Base-by-base conservation (phyloP, 768 basidiomycete genomes). In the Lenzites betulinus region DNA sequence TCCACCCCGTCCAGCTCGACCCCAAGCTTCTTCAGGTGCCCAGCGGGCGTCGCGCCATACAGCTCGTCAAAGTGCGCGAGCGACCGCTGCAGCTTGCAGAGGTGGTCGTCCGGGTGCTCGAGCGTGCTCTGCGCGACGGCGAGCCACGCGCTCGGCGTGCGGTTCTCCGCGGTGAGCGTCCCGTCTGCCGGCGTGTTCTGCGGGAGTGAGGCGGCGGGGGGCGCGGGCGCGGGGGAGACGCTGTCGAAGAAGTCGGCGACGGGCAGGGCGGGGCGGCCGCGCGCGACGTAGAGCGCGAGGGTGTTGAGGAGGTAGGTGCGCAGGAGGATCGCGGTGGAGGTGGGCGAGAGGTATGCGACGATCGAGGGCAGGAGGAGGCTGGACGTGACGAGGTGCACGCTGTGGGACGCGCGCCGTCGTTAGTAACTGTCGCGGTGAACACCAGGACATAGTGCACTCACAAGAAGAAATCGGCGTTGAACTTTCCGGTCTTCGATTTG, bases 361-460 rank as follows among this genome's bases (percentile, higher is more conserved):
- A 84, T 59, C 1, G 86, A 82, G 0, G 83, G 78, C n/a, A 88
- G 69, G 76, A 89, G 89, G 18, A 87, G 67, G 4, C 81, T 76
- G 7, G 87, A 87, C 0, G 88, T 91, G 42, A 89, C 79, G 1
- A 85, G 71, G 63, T 84, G 89, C 72, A 86, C 81, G 13, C 87
- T 89, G 44, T 1, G 3, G 8, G 44, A 50, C 18, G 42, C 23
- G 39, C 4, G 11, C 6, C 30, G 6, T 33, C 30, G 13, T 50
- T 26, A 25, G 50, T 62, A 52, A 60, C 62, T 41, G 3, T 42
- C 18, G 18, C 35, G 30, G 30, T 33, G 30, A 33, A 8, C 20
- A 20, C 6, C 13, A 13, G 13, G 12, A 16, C 15, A 22, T 15
- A 11, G 20, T 6, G 16, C 8, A 76, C 86, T 60, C 60, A 88